Conservation (phyloP, 176 grass and related monocot species). For the Oryza meridionalis region DNA sequence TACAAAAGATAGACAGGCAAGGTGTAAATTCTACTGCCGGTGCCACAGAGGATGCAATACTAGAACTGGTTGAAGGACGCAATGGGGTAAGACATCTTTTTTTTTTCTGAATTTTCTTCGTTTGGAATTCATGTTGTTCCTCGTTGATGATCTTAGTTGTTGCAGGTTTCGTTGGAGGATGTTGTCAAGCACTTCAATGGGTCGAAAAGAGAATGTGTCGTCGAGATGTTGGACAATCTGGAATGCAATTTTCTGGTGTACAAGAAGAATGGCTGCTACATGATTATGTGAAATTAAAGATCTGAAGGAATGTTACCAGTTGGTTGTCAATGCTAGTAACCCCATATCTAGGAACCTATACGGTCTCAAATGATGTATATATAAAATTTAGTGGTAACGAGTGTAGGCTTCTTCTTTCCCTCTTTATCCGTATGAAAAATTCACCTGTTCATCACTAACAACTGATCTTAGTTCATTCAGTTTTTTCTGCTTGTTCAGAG, state of each 20-base stretch:
- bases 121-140: neutral
- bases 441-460: too few relatives aligned
- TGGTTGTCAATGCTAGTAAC: neutral
- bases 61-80: constrained; percentile 53
- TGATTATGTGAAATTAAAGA: constrained; percentile 53
- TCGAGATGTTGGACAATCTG: constrained; percentile 53
- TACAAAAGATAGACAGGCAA: constrained; percentile 48
- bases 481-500: too few relatives aligned
- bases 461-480: too few relatives aligned
- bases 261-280: constrained; percentile 68
- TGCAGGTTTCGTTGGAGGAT: constrained; percentile 76
- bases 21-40: neutral
- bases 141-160: constrained; percentile 16
- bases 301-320: neutral
- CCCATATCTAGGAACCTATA: neutral
- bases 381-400: neutral
- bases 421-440: too few relatives aligned
- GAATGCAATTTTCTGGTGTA: constrained; percentile 72
- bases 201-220: constrained; percentile 54
- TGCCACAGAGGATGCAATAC: constrained; percentile 55
- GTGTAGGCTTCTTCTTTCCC: neutral
- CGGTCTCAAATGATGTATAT: neutral
- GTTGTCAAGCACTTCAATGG: constrained; percentile 58
- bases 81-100: constrained; percentile 58
- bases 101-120: neutral